phyloP scores from a whole-genome alignment of 768 basidiomycete genomes.

The Daedaleopsis sinensis region DNA sequence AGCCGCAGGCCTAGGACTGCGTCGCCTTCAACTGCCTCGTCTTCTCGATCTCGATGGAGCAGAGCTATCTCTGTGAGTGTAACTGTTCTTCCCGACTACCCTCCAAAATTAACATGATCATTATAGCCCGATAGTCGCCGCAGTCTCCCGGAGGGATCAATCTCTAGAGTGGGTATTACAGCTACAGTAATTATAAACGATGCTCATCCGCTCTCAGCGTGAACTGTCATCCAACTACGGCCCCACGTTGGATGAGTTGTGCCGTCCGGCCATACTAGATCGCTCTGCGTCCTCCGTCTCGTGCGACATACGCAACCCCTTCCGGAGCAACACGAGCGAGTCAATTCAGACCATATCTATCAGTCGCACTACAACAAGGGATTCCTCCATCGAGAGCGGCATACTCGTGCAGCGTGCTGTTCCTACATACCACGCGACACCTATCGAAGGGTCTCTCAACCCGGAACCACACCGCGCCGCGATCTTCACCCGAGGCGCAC shows the following conservation, averaged over 20 bases:
- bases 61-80: not conserved
- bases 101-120: not conserved
- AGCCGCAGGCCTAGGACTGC: slow-evolving; percentile 8
- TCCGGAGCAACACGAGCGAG: slow-evolving; percentile 12
- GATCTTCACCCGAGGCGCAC: slow-evolving; percentile 1
- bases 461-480: slow-evolving; percentile 8
- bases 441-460: not conserved
- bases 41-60: not conserved
- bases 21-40: not conserved
- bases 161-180: not conserved
- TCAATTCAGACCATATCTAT: not conserved
- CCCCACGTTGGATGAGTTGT: no score
- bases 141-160: not conserved
- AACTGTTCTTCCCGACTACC: not conserved
- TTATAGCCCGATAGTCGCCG: not conserved
- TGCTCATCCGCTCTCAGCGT: not conserved
- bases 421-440: slow-evolving; percentile 1
- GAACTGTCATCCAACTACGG: not conserved
- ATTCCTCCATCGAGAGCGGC: slow-evolving; percentile 4
- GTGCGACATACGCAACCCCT: slow-evolving; percentile 12
- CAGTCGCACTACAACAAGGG: slow-evolving; percentile 1
- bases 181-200: not conserved
- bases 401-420: slow-evolving; percentile 13
- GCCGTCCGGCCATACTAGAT: not conserved
- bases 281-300: not conserved